Evolutionary conservation across 2,329 filamentous ascomycete genomes (phyloP).

Genomic region (Fusarium sp.): DNA sequence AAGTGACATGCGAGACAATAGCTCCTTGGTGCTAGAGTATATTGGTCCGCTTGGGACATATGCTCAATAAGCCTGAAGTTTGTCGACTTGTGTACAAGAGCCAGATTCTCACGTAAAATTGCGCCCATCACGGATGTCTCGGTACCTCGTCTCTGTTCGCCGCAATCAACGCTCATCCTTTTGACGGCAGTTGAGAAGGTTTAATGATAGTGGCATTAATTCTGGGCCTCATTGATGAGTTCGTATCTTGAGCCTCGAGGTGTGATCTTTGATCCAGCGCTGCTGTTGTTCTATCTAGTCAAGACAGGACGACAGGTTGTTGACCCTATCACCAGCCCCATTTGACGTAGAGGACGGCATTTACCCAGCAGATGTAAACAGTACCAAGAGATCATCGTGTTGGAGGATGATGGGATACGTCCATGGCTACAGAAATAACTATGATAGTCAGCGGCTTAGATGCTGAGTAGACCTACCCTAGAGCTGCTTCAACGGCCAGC

Average conservation of each 20-base stretch:
- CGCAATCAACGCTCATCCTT: conserved; percentile 48
- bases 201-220: conserved; percentile 21
- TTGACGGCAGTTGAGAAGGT: conserved; percentile 68
- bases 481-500: neutral
- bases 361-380: too few species aligned
- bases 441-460: too few species aligned
- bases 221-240: neutral
- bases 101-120: neutral
- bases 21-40: conserved; percentile 57
- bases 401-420: too few species aligned
- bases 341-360: too few species aligned
- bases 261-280: too few species aligned
- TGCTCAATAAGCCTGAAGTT: neutral
- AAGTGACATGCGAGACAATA: conserved; percentile 65
- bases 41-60: conserved; percentile 49
- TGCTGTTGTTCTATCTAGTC: too few species aligned
- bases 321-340: too few species aligned
- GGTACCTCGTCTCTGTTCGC: conserved; percentile 60
- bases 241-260: neutral
- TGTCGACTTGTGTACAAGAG: neutral
- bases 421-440: too few species aligned
- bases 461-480: too few species aligned
- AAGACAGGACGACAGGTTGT: too few species aligned
- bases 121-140: conserved; percentile 56
- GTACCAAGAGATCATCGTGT: too few species aligned